These are phyloP conservation scores for Galeopsis tetrahit DNA, from an alignment of 257 asterid genomes.

Conservation along the genomic window DNA sequence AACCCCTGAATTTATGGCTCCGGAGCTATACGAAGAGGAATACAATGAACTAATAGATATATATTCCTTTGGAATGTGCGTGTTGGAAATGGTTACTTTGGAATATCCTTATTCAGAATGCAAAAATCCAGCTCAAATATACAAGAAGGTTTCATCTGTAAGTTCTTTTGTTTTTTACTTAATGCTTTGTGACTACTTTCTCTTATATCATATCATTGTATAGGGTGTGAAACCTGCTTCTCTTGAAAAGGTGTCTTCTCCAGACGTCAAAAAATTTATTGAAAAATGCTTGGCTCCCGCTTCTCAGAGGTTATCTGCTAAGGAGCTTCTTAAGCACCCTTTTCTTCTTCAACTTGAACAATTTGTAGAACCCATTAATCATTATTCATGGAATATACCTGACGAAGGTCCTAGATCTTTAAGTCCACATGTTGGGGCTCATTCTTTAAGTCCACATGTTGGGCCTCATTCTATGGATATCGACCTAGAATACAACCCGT, in stretches of 20 bases:
- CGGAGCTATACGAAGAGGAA: slow-evolving; percentile 84
- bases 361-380: slow-evolving; percentile 35
- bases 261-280: slow-evolving; percentile 62
- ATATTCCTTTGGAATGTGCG: slow-evolving; percentile 83
- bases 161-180: slow-evolving; percentile 26
- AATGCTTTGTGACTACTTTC: background rate
- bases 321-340: slow-evolving; percentile 73
- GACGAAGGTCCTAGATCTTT: slow-evolving; percentile 46
- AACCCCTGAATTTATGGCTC: slow-evolving; percentile 55
- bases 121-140: slow-evolving; percentile 79
- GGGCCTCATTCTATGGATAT: slow-evolving; percentile 68
- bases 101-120: slow-evolving; percentile 85
- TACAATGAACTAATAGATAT: slow-evolving; percentile 78
- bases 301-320: slow-evolving; percentile 64
- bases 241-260: slow-evolving; percentile 54
- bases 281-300: slow-evolving; percentile 74
- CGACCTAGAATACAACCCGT: slow-evolving; percentile 59
- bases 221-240: slow-evolving; percentile 82
- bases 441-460: no score
- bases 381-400: slow-evolving; percentile 37
- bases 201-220: slow-evolving; percentile 11
- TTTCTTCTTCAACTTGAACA: slow-evolving; percentile 58
- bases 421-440: no score
- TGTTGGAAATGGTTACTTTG: slow-evolving; percentile 73
- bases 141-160: slow-evolving; percentile 68